These are phyloP conservation scores for Drosera capensis DNA, from an alignment of 148 eudicot species.

Conservation along the genomic window DNA sequence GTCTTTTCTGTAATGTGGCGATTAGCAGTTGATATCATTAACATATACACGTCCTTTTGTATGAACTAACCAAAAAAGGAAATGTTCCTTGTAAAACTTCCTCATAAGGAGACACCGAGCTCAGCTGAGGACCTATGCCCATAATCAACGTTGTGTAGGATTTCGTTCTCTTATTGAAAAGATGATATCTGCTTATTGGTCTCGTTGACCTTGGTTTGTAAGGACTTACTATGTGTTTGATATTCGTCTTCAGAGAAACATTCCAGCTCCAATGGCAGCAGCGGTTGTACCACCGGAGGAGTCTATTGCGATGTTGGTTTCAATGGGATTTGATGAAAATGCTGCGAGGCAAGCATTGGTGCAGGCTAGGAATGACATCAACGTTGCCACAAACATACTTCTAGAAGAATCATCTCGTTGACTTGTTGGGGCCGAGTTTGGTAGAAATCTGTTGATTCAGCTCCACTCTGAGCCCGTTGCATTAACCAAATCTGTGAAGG, in stretches of 20 bases:
- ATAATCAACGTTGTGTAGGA: not conserved
- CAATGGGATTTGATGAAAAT: constrained; percentile 87
- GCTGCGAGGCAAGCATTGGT: constrained; percentile 75
- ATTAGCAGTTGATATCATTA: too few relatives aligned
- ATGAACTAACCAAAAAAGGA: too few relatives aligned
- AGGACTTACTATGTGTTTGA: not conserved
- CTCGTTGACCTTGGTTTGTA: not conserved
- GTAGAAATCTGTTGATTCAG: too few relatives aligned
- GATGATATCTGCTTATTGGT: not conserved
- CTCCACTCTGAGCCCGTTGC: too few relatives aligned
- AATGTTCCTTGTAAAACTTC: too few relatives aligned
- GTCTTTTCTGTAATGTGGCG: too few relatives aligned
- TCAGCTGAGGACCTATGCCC: not conserved
- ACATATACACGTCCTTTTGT: too few relatives aligned
- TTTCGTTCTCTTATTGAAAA: not conserved
- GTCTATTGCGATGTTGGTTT: constrained; percentile 54
- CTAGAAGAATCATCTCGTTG: constrained; percentile 70
- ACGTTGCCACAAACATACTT: constrained; percentile 83
- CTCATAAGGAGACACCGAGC: not conserved
- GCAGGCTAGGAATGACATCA: constrained; percentile 74
- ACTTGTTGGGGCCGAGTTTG: too few relatives aligned
- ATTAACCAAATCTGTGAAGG: too few relatives aligned
- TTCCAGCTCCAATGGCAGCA: constrained; percentile 26
- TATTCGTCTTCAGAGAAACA: constrained; percentile 32
- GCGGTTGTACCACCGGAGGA: constrained; percentile 65